phyloP scores from a whole-genome alignment of 495 filamentous ascomycete genomes.

The Cercophora samala region DNA sequence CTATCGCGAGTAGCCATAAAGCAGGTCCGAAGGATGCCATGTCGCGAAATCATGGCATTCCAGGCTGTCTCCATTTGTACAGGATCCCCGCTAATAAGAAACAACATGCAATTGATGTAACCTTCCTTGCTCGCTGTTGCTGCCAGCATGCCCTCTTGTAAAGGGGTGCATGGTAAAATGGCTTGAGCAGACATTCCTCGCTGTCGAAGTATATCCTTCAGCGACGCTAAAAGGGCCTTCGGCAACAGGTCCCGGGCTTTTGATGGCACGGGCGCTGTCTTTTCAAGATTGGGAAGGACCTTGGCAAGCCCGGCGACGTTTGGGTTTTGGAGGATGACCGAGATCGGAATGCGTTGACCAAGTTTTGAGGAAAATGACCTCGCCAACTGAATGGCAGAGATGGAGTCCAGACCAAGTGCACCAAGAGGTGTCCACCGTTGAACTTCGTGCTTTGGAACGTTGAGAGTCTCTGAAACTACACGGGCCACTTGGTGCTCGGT shows the following conservation, averaged over 20 bases:
- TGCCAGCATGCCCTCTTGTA: slow-evolving; percentile 79
- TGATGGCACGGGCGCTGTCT: neutral
- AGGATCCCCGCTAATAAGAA: slow-evolving; percentile 30
- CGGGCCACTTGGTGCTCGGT: slow-evolving; percentile 50
- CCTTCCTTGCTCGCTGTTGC: slow-evolving; percentile 38
- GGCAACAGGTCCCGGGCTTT: slow-evolving; percentile 34
- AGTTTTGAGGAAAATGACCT: slow-evolving; percentile 45
- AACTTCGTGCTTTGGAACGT: slow-evolving; percentile 53
- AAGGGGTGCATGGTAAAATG: slow-evolving; percentile 72
- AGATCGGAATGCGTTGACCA: slow-evolving; percentile 52
- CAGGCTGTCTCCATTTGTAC: slow-evolving; percentile 42
- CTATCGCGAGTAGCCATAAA: slow-evolving; percentile 55
- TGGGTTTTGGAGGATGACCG: slow-evolving; percentile 59
- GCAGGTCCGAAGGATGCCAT: slow-evolving; percentile 62
- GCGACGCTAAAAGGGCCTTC: slow-evolving; percentile 30
- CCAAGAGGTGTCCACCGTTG: slow-evolving; percentile 46
- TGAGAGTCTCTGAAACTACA: slow-evolving; percentile 43
- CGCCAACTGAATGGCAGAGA: slow-evolving; percentile 70
- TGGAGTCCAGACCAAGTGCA: slow-evolving; percentile 69
- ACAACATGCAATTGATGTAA: slow-evolving; percentile 46
- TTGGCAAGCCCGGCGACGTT: slow-evolving; percentile 55
- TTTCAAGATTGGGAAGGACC: slow-evolving; percentile 21
- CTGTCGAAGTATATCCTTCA: slow-evolving; percentile 33
- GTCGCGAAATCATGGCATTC: slow-evolving; percentile 50
- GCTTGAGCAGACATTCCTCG: slow-evolving; percentile 41